phyloP scores from a whole-genome alignment of 225 moss, liverwort and hornwort species.

The Polytrichum commune region DNA sequence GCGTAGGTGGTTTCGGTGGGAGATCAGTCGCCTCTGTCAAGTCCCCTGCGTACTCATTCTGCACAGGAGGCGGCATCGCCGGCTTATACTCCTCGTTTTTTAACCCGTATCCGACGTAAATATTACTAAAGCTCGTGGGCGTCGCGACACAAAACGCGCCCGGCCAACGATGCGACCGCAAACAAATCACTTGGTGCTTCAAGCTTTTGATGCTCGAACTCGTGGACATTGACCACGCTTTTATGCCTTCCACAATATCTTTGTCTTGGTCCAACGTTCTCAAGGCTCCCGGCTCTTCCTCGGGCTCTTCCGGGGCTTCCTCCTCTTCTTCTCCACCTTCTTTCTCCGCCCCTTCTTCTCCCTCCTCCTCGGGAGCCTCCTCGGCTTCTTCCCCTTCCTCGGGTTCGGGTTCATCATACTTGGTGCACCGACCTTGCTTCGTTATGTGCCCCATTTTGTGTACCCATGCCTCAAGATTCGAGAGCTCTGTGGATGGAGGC shows the following conservation, averaged over 20 bases:
- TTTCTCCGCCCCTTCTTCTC: slow-evolving; percentile 21
- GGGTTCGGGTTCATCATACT: slow-evolving; percentile 38
- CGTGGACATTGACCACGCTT: slow-evolving; percentile 71
- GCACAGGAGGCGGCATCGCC: slow-evolving; percentile 65
- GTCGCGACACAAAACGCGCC: slow-evolving; percentile 73
- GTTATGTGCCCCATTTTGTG: slow-evolving; percentile 74
- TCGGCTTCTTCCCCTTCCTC: slow-evolving; percentile 45
- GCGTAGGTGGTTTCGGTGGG: slow-evolving; percentile 56
- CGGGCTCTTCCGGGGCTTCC: slow-evolving; percentile 30
- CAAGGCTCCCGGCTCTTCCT: slow-evolving; percentile 32
- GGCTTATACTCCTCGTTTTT: slow-evolving; percentile 67
- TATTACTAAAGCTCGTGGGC: slow-evolving; percentile 67
- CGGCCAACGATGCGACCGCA: slow-evolving; percentile 78
- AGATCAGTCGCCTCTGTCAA: slow-evolving; percentile 75
- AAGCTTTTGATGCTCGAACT: slow-evolving; percentile 76
- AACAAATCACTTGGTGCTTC: slow-evolving; percentile 77
- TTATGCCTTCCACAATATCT: slow-evolving; percentile 52
- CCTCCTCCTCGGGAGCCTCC: slow-evolving; percentile 22
- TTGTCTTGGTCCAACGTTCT: slow-evolving; percentile 61
- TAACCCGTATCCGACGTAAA: slow-evolving; percentile 81
- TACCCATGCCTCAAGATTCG: slow-evolving; percentile 62
- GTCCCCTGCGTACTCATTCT: slow-evolving; percentile 55
- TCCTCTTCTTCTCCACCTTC: slow-evolving; percentile 38
- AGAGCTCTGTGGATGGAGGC: slow-evolving; percentile 61
- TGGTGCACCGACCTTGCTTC: slow-evolving; percentile 78